These are phyloP conservation scores for Hondaea fermentalgiana DNA, from an alignment of 108 stramenopile species.

Conservation along the genomic window DNA sequence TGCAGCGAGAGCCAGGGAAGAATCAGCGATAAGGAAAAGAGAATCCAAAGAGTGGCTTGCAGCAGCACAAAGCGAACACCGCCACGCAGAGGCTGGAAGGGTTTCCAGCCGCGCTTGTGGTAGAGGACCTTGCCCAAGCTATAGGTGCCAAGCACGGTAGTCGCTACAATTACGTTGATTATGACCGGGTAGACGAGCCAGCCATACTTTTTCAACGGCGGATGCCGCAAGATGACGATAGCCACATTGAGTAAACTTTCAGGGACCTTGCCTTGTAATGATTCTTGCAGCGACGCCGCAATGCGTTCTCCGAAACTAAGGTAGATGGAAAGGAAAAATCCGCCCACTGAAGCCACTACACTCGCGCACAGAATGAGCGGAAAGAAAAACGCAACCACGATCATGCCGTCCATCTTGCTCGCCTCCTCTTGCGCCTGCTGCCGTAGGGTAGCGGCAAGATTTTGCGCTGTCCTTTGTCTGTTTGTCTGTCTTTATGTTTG, in stretches of 20 bases:
- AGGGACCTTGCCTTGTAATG: not conserved
- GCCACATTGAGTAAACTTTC: not conserved
- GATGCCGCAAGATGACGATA: not conserved
- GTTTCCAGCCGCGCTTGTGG: not conserved
- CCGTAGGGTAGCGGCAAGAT: too few species aligned
- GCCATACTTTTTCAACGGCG: not conserved
- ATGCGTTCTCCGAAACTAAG: not conserved
- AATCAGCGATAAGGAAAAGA: not conserved
- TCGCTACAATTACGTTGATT: not conserved
- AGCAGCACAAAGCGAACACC: not conserved
- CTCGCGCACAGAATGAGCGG: not conserved
- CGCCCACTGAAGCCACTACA: not conserved
- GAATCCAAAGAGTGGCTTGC: not conserved
- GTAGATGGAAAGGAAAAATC: not conserved
- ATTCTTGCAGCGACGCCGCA: not conserved
- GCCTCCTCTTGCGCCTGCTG: too few species aligned
- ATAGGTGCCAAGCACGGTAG: not conserved
- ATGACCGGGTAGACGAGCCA: not conserved
- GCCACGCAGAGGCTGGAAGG: not conserved
- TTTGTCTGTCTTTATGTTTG: too few species aligned
- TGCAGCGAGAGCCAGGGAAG: constrained; percentile 5
- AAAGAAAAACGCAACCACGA: not conserved
- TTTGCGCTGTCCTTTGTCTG: too few species aligned
- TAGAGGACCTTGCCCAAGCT: constrained; percentile 6
- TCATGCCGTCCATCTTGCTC: not conserved